phyloP scores from a whole-genome alignment of 768 basidiomycete genomes.

The Suillus variegatus region DNA sequence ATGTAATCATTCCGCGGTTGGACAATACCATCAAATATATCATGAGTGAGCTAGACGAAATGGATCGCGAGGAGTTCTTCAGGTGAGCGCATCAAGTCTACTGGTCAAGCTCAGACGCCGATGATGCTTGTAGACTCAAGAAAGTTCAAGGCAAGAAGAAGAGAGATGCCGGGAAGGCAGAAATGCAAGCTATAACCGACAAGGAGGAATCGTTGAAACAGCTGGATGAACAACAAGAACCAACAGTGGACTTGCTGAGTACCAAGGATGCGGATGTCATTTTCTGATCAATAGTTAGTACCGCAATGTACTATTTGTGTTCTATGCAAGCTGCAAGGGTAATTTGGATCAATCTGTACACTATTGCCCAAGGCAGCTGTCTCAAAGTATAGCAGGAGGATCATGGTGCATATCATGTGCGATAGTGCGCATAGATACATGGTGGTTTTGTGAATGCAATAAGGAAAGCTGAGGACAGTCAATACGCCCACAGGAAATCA shows the following conservation, averaged over 20 bases:
- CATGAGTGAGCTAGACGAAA: slow-evolving; percentile 95
- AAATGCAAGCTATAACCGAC: slow-evolving; percentile 23
- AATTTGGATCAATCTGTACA: slow-evolving; percentile 3
- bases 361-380: not conserved
- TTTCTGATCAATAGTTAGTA: slow-evolving; percentile 54
- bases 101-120: not conserved
- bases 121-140: slow-evolving; percentile 64
- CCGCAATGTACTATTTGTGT: slow-evolving; percentile 4
- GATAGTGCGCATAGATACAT: slow-evolving; percentile 64
- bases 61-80: slow-evolving; percentile 97
- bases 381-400: slow-evolving; percentile 14
- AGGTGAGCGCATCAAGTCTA: slow-evolving; percentile 48
- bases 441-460: slow-evolving; percentile 47
- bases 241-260: slow-evolving; percentile 65
- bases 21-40: slow-evolving; percentile 99
- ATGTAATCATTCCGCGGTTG: slow-evolving; percentile 91
- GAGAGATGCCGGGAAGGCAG: slow-evolving; percentile 20
- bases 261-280: slow-evolving; percentile 93
- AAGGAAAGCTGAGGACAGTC: slow-evolving; percentile 14
- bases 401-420: slow-evolving; percentile 61
- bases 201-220: slow-evolving; percentile 26
- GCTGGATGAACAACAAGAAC: slow-evolving; percentile 27
- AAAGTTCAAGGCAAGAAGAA: slow-evolving; percentile 87
- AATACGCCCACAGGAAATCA: slow-evolving; percentile 30
- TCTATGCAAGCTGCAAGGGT: slow-evolving; percentile 3